Conservation (phyloP, 1,284 basidiomycete genomes). For the Apiotrichum veenhuisii region DNA sequence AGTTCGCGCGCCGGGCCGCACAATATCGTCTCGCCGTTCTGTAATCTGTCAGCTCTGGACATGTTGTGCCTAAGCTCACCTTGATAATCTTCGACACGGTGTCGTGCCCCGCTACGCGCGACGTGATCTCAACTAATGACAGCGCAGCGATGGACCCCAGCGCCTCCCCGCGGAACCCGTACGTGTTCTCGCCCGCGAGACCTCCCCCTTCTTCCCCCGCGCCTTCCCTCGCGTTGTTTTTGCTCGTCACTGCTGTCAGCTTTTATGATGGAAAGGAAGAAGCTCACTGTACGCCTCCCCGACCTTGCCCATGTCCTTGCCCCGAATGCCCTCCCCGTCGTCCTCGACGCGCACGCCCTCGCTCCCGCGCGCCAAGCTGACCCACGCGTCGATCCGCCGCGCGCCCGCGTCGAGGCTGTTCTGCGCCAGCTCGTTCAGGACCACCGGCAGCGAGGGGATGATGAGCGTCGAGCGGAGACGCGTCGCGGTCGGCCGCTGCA, state of each 20-base stretch:
- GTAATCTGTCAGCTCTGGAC: neutral
- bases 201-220: neutral
- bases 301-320: conserved; percentile 58
- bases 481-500: conserved; percentile 11
- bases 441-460: conserved; percentile 69
- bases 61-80: conserved; percentile 49
- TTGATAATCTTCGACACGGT: conserved; percentile 72
- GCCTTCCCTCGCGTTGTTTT: conserved; percentile 12
- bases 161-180: conserved; percentile 88
- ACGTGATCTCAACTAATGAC: conserved; percentile 62
- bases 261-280: conserved; percentile 28
- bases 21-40: conserved; percentile 19
- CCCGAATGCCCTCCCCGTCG: conserved; percentile 69
- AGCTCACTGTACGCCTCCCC: conserved; percentile 62
- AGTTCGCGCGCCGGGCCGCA: conserved; percentile 57
- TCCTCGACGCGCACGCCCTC: conserved; percentile 70
- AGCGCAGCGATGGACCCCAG: conserved; percentile 72
- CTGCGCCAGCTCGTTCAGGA: conserved; percentile 77
- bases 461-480: conserved; percentile 72
- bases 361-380: conserved; percentile 58
- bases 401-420: conserved; percentile 61
- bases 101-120: conserved; percentile 60
- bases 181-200: conserved; percentile 52
- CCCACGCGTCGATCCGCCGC: conserved; percentile 38
- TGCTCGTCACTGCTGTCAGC: conserved; percentile 20